Base-by-base conservation (phyloP, 208 protist species). In the Lotmaria passim region DNA sequence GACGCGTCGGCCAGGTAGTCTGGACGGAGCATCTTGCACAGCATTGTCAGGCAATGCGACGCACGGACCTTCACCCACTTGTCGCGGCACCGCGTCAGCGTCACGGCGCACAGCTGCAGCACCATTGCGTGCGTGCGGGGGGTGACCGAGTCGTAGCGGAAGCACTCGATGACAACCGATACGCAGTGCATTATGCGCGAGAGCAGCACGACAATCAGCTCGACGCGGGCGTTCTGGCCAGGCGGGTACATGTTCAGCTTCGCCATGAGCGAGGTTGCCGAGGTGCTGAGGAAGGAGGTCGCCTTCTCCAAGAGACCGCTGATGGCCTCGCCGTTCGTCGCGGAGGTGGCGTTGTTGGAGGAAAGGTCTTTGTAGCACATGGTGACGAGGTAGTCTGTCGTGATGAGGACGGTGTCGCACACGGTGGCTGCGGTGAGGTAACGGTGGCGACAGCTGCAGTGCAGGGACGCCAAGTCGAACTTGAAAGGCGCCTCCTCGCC, bases 391-490 rank as follows among this genome's bases (percentile, higher is more conserved):
- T 95, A 95, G 59, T 93, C 70, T 0, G 78, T 68, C 6, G 88
- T 89, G 47, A 90, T 79, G 69, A 95, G 77, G 11, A 83, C 83
- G 33, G 77, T 80, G 65, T 95, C 87, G 67, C 81, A 83, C 14
- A 93, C 48, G 43, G 82, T 85, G 3, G 62, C 56, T 30, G 52
- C 55, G 15, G 92, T 90, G 39, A 87, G 64, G 55, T 87, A 86
- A 21, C 55, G 56, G 31, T 78, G 65, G 30, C 86, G 75, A 62
- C 87, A 81, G 21, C 86, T 91, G 53, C 70, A 74, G 76, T 97
- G 90, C 64, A 97, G 23, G 21, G 86, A 82, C 14, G 87, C 61
- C 36, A 94, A 68, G 70, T 97, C 82, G 78, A 95, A 97, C 48
- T 75, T 70, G 63, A 97, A 97, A 4, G 92, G 86, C 58, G 63